phyloP scores from a whole-genome alignment of 495 filamentous ascomycete species.

The Amniculicola lignicola region DNA sequence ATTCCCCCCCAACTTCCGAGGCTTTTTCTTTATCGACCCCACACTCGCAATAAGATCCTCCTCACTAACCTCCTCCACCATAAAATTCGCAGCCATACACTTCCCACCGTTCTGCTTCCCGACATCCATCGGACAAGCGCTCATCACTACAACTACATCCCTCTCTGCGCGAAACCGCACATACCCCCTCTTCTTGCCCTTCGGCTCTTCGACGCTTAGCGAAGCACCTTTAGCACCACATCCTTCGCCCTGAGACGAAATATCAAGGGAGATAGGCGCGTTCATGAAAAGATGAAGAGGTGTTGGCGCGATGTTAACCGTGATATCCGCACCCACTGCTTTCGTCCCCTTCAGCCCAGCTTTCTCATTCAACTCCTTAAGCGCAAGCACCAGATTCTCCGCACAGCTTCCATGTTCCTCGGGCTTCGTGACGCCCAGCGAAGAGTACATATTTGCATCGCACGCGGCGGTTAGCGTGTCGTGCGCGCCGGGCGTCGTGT shows the following conservation, averaged over 20 bases:
- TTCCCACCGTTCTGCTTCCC: slow-evolving; percentile 39
- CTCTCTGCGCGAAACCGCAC: slow-evolving; percentile 42
- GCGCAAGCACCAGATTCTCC: slow-evolving; percentile 44
- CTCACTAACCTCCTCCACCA: slow-evolving; percentile 29
- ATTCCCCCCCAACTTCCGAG: not conserved
- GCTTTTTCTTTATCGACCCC: slow-evolving; percentile 13
- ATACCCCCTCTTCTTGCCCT: slow-evolving; percentile 39
- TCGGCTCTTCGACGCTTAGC: slow-evolving; percentile 37
- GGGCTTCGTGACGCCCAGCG: slow-evolving; percentile 39
- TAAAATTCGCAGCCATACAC: slow-evolving; percentile 42
- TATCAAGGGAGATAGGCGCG: slow-evolving; percentile 30
- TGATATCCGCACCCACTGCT: slow-evolving; percentile 39
- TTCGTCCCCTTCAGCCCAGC: slow-evolving; percentile 41
- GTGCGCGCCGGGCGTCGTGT: slow-evolving; percentile 42
- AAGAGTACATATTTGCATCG: slow-evolving; percentile 39
- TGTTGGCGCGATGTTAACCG: slow-evolving; percentile 39
- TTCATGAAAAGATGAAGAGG: slow-evolving; percentile 47
- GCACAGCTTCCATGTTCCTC: slow-evolving; percentile 41
- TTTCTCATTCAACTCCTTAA: slow-evolving; percentile 43
- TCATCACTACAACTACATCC: slow-evolving; percentile 45
- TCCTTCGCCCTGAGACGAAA: slow-evolving; percentile 2
- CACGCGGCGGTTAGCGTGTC: slow-evolving; percentile 45
- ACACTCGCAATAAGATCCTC: slow-evolving; percentile 10
- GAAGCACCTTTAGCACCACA: slow-evolving; percentile 27
- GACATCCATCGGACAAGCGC: slow-evolving; percentile 45